Conservation (phyloP, 768 basidiomycete species). For the Botryobasidium botryosum region DNA sequence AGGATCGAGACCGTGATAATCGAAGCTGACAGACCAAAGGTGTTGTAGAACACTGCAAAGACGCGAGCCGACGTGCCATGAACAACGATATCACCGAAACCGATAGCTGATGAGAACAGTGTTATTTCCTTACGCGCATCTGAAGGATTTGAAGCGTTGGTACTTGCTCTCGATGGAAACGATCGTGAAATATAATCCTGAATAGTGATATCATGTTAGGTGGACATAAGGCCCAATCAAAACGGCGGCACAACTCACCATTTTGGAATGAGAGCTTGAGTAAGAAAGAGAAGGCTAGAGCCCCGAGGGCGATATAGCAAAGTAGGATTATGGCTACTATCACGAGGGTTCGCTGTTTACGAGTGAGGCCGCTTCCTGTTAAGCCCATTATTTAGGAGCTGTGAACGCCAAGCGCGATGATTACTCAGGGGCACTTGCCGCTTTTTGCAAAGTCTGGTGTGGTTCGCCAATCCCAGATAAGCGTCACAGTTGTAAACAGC, state of each 20-base stretch:
- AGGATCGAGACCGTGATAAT: no score
- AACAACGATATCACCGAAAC: slow-evolving; percentile 69
- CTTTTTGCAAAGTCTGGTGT: slow-evolving; percentile 47
- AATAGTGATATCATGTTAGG: no score
- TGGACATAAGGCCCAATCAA: no score
- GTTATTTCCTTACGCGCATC: background rate
- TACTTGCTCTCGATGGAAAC: slow-evolving; percentile 40
- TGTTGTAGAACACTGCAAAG: no score
- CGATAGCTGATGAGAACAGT: slow-evolving; percentile 16
- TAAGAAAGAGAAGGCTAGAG: slow-evolving; percentile 38
- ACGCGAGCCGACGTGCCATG: no score
- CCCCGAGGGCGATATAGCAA: slow-evolving; percentile 56
- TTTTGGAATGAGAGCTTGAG: slow-evolving; percentile 45
- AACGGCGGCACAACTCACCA: no score
- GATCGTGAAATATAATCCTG: slow-evolving; percentile 68
- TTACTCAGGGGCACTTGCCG: no score
- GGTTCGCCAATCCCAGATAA: slow-evolving; percentile 40
- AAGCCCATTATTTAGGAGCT: no score
- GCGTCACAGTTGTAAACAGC: slow-evolving; percentile 47
- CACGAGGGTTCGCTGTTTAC: slow-evolving; percentile 55
- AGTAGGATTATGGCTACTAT: slow-evolving; percentile 63
- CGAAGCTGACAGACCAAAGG: no score
- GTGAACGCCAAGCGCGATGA: no score
- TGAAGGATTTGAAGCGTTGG: slow-evolving; percentile 1
- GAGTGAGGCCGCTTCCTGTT: slow-evolving; percentile 75